Evolutionary conservation across 2,329 filamentous ascomycete species (phyloP), one percentile per base, ranked within the genome.

Genomic region (Biscogniauxia sp.): DNA sequence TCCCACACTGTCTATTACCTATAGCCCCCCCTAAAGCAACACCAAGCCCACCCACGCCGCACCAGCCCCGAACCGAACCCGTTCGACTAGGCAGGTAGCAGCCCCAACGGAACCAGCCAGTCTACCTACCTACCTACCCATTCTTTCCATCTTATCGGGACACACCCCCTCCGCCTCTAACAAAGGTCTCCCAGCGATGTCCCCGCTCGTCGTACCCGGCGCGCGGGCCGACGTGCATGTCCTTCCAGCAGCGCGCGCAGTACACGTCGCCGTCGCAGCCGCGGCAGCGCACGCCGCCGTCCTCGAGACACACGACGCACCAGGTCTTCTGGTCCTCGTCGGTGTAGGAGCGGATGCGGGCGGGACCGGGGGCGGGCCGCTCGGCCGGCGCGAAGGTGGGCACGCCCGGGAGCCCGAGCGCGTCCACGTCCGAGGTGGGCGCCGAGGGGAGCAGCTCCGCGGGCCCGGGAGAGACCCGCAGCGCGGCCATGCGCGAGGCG

Each of bases 231-330:
- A 85, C 78, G 69, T 96, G 92, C 74, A 92, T 92, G 70, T 94
- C 91, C 61, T 82, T 83, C 92, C 92, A 96, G 78, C 92, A 96
- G 17, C 84, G 79, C 20, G 82, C 79, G 73, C 92, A 96, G 72
- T 94, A 96, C 50, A 92, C 78, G 65, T 93, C 87, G 26, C 77
- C 75, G 41, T 87, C 86, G 68, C 92, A 96, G 2, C 88, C 91
- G 0, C 87, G 71, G 71, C 92, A 96, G 60, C 82, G 82, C 26
- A 95, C 76, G 2, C 86, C 87, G 0, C 89, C 91, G 70, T 95
- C 90, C 61, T 92, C 90, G 53, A 89, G 86, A 72, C 92, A 96
- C 9, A 95, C 92, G 32, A 88, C 84, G 73, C 92, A 96, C 91
- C 91, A 96, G 1, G 82, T 85, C 51, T 88, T 86, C 63, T 88